Evolutionary conservation across 2,329 filamentous ascomycete species (phyloP).

Genomic region (Alternaria hordeiaustralica): DNA sequence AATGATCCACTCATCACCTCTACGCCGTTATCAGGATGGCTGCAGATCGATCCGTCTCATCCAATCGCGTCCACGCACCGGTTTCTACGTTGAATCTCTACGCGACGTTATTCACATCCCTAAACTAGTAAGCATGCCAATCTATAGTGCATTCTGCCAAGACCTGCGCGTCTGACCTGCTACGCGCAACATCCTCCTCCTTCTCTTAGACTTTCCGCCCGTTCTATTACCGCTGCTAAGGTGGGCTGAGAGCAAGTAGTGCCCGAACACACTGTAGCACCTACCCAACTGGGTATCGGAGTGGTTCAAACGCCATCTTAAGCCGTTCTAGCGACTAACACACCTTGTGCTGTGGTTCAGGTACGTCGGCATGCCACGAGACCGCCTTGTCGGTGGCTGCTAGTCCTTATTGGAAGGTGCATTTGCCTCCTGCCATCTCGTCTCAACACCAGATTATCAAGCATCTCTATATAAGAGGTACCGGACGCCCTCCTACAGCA

Average conservation of each 20-base stretch:
- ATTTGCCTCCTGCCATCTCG: constrained; percentile 19
- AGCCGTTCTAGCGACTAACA: constrained; percentile 23
- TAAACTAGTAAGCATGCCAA: constrained; percentile 43
- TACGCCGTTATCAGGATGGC: constrained; percentile 16
- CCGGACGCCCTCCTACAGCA: constrained; percentile 12
- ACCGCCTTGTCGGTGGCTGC: constrained; percentile 14
- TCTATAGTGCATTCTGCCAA: constrained; percentile 41
- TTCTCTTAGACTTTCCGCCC: constrained; percentile 23
- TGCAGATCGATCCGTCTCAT: constrained; percentile 25
- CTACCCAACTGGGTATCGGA: constrained; percentile 38
- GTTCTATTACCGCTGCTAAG: constrained; percentile 31
- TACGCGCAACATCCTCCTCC: constrained; percentile 22
- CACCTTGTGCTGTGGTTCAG: constrained; percentile 18
- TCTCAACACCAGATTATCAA: constrained; percentile 10
- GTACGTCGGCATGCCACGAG: constrained; percentile 27
- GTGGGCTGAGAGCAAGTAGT: constrained; percentile 31
- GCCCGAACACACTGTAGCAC: constrained; percentile 36
- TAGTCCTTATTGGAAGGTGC: constrained; percentile 44
- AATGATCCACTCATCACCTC: constrained; percentile 18
- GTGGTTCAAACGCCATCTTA: constrained; percentile 34
- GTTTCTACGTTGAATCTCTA: constrained; percentile 21
- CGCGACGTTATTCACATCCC: constrained; percentile 34
- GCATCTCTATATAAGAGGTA: constrained; percentile 40
- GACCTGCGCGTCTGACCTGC: constrained; percentile 24
- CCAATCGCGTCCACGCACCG: constrained; percentile 21